Percentiles rank a stretch among this genome's conserved stretches.
Conservation (phyloP, 2,329 filamentous ascomycete genomes). For the Zalaria sp. region DNA sequence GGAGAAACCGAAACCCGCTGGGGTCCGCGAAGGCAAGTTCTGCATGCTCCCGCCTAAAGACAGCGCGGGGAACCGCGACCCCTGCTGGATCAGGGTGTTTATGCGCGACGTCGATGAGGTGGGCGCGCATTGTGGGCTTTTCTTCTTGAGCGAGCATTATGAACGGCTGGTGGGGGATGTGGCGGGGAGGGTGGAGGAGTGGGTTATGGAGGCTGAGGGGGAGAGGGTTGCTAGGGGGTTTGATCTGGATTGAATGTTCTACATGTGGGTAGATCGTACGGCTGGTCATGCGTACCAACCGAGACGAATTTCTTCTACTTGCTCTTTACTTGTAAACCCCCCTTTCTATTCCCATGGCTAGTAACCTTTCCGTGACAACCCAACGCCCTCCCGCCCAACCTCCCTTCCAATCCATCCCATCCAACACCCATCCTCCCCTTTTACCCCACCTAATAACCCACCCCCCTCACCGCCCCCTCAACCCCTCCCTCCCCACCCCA, state of each 20-base stretch:
- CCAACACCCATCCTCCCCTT: too few relatives aligned
- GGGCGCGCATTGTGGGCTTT: slow-evolving; percentile 70
- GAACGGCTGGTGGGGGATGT: slow-evolving; percentile 22
- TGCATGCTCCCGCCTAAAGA: slow-evolving; percentile 55
- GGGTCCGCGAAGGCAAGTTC: slow-evolving; percentile 56
- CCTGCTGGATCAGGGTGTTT: slow-evolving; percentile 62
- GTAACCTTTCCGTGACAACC: too few relatives aligned
- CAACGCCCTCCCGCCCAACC: too few relatives aligned
- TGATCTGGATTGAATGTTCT: not conserved
- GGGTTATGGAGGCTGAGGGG: slow-evolving; percentile 15
- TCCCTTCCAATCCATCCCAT: too few relatives aligned
- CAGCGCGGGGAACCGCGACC: slow-evolving; percentile 44
- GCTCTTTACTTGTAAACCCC: too few relatives aligned
- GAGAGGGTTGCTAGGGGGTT: slow-evolving; percentile 6
- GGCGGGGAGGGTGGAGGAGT: slow-evolving; percentile 19
- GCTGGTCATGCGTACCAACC: too few relatives aligned
- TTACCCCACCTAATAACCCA: too few relatives aligned
- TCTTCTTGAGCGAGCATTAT: slow-evolving; percentile 45
- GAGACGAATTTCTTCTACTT: too few relatives aligned
- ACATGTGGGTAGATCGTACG: too few relatives aligned
- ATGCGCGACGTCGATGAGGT: slow-evolving; percentile 81
- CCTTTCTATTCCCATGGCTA: too few relatives aligned
- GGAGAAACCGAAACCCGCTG: slow-evolving; percentile 8
- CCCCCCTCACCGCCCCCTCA: slow-evolving; percentile 48
- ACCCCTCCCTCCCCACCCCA: slow-evolving; percentile 48